Evolutionary conservation across 805 yeast genomes (phyloP).

Genomic region (Candida patagonica): DNA sequence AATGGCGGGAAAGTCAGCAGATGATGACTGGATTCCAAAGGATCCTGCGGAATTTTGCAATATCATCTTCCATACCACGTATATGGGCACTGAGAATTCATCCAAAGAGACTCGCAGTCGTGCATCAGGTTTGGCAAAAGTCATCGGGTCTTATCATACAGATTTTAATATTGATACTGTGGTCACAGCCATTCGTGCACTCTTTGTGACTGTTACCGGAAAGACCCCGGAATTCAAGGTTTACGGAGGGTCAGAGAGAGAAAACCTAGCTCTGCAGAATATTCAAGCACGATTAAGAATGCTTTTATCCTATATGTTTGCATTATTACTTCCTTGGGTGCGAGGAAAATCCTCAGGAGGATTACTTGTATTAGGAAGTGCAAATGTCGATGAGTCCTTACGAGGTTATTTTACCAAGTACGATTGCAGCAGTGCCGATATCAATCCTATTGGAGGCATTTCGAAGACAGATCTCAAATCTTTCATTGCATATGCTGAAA

Average conservation of each 20-base stretch:
- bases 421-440: constrained; percentile 95
- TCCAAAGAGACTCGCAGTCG: constrained; percentile 78
- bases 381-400: constrained; percentile 94
- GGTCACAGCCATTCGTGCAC: constrained; percentile 60
- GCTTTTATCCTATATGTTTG: constrained; percentile 90
- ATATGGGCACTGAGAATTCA: constrained; percentile 94
- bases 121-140: constrained; percentile 63
- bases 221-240: constrained; percentile 80
- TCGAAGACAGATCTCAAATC: constrained; percentile 86
- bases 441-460: constrained; percentile 98
- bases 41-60: constrained; percentile 69
- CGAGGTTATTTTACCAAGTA: constrained; percentile 94
- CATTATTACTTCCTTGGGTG: constrained; percentile 93
- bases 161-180: constrained; percentile 86
- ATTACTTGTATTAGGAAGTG: constrained; percentile 83
- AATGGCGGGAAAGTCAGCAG: constrained; percentile 44
- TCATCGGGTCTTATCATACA: constrained; percentile 81
- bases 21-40: constrained; percentile 51
- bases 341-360: constrained; percentile 68
- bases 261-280: constrained; percentile 89
- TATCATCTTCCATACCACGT: constrained; percentile 76
- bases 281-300: constrained; percentile 93
- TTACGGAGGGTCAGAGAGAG: constrained; percentile 87
- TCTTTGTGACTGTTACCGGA: constrained; percentile 87
- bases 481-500: constrained; percentile 73